Evolutionary conservation across 2,329 filamentous ascomycete species (phyloP).

Genomic region (Penicillium sp.): DNA sequence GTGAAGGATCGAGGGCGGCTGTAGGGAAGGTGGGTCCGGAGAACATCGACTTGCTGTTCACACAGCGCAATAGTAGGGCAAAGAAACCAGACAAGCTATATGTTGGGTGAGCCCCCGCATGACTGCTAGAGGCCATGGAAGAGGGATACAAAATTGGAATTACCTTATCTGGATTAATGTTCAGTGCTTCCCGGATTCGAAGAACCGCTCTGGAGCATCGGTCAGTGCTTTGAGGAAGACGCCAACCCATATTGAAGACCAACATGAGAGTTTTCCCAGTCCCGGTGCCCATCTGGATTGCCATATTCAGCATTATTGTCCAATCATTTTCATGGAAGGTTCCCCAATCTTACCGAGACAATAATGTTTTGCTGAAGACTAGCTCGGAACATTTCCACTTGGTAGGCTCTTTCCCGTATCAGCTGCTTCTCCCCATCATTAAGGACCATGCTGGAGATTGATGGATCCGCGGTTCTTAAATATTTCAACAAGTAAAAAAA

Average conservation of each 20-base stretch:
- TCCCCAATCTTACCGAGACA: background rate
- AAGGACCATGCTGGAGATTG: background rate
- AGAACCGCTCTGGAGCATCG: background rate
- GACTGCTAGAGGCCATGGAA: background rate
- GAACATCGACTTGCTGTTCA: background rate
- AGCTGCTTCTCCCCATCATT: background rate
- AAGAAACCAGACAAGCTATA: slow-evolving; percentile 6
- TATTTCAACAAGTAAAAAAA: background rate
- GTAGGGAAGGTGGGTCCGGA: background rate
- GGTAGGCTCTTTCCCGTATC: background rate
- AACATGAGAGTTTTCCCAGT: background rate
- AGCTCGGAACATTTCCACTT: background rate
- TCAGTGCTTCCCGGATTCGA: background rate
- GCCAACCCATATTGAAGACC: background rate
- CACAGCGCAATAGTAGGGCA: slow-evolving; percentile 2
- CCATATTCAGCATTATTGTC: background rate
- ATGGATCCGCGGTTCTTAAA: background rate
- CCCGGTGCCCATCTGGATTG: background rate
- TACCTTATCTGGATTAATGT: background rate
- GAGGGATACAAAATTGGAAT: background rate
- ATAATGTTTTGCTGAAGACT: background rate
- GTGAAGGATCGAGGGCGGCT: slow-evolving; percentile 2
- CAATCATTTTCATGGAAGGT: background rate
- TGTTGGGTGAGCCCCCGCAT: background rate
- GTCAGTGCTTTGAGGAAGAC: background rate